A percentile compares a stretch with the other conserved stretches of the same genome.
Conservation (phyloP, 2,329 filamentous ascomycete species). For the Plenodomus tracheiphilus region DNA sequence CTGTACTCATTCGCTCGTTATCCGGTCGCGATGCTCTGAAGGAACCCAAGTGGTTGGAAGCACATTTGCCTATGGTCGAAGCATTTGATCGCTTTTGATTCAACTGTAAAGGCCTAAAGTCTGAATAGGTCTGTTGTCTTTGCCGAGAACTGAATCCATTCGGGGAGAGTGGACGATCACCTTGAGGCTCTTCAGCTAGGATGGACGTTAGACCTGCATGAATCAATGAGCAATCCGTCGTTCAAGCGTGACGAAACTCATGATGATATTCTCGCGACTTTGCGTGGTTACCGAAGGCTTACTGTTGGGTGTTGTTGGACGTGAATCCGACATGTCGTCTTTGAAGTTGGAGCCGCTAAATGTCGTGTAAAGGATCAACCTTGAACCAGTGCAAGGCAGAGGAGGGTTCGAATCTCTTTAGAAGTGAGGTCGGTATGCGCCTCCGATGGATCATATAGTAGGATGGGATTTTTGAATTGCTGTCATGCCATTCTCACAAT, state of each 20-base stretch:
- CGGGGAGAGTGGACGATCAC: constrained; percentile 1
- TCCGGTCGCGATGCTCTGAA: constrained; percentile 6
- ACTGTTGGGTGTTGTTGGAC: constrained; percentile 8
- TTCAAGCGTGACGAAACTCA: not conserved
- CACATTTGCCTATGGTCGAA: constrained; percentile 20
- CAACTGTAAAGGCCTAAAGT: constrained; percentile 9
- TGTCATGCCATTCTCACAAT: constrained; percentile 7
- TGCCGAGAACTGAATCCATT: constrained; percentile 3
- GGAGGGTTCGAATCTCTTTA: constrained; percentile 6
- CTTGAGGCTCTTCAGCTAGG: constrained; percentile 3
- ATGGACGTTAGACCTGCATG: not conserved
- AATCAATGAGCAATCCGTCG: not conserved
- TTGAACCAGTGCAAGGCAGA: not conserved
- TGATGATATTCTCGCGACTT: not conserved
- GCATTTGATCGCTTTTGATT: constrained; percentile 14
- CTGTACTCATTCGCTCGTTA: constrained; percentile 9
- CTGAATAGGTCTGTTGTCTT: constrained; percentile 10
- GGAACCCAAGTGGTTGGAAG: constrained; percentile 11
- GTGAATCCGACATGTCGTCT: constrained; percentile 13
- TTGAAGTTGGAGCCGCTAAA: not conserved
- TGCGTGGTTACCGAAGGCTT: not conserved
- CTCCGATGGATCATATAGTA: not conserved
- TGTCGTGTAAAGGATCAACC: not conserved
- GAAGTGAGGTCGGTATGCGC: constrained; percentile 11
- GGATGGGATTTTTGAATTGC: not conserved